Evolutionary conservation across 495 filamentous ascomycete species (phyloP).

Genomic region (Parachaetomium inaequale): DNA sequence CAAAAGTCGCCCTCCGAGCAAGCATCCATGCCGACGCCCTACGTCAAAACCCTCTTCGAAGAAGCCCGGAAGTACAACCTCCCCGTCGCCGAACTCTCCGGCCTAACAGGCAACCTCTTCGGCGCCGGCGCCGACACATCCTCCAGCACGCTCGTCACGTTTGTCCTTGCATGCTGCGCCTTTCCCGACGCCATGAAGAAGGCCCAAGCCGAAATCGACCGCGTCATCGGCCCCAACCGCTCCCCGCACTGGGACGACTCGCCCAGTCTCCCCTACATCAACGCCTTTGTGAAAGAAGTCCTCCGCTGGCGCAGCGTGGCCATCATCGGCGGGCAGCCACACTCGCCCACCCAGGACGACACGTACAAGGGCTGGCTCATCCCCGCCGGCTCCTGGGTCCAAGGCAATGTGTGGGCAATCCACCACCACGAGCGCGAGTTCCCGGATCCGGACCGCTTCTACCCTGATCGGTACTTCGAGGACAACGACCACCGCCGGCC

Average conservation of each 20-base stretch:
- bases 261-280: constrained; percentile 55
- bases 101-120: constrained; percentile 59
- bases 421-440: constrained; percentile 62
- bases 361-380: constrained; percentile 54
- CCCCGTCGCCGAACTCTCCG: constrained; percentile 53
- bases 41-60: constrained; percentile 52
- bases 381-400: constrained; percentile 53
- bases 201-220: constrained; percentile 53
- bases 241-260: constrained; percentile 58
- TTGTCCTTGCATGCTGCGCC: constrained; percentile 57
- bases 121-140: constrained; percentile 66
- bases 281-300: constrained; percentile 60
- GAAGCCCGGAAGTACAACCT: constrained; percentile 50
- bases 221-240: constrained; percentile 50
- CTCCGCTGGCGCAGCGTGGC: constrained; percentile 62
- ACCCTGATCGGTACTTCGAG: constrained; percentile 46
- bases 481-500: constrained; percentile 49
- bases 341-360: constrained; percentile 58
- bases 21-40: constrained; percentile 46
- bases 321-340: constrained; percentile 60
- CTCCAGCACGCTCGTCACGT: constrained; percentile 59
- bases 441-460: constrained; percentile 57
- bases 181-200: constrained; percentile 48
- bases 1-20: constrained; percentile 40
- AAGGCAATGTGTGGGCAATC: constrained; percentile 64